Evolutionary conservation across 805 yeast species (phyloP).

Genomic region (Sugiyamaella floridensis): DNA sequence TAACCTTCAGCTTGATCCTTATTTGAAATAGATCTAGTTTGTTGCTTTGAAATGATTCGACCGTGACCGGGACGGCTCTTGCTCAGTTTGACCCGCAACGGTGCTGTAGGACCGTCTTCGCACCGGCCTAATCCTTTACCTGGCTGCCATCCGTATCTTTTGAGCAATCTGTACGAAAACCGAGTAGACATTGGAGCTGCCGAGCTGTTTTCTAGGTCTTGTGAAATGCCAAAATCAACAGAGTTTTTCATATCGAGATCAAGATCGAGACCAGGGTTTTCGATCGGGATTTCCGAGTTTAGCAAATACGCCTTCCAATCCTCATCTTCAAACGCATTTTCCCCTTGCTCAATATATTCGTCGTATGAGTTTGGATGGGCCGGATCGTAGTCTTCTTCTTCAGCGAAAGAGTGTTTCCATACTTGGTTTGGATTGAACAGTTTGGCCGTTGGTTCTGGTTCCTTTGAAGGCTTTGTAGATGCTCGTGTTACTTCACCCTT

Average conservation of each 20-base stretch:
- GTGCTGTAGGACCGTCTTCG: constrained; percentile 9
- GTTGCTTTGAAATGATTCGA: constrained; percentile 6
- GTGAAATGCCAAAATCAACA: not conserved
- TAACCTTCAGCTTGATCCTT: not conserved
- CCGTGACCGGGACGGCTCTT: constrained; percentile 14
- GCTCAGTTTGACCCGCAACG: constrained; percentile 6
- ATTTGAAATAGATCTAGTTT: not conserved
- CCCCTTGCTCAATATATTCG: constrained; percentile 9
- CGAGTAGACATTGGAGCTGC: not conserved
- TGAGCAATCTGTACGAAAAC: constrained; percentile 7
- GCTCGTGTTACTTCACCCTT: not conserved
- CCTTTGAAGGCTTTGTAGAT: not conserved
- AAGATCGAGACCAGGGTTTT: not conserved
- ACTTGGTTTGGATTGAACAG: not conserved
- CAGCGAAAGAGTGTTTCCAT: not conserved
- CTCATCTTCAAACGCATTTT: constrained; percentile 9
- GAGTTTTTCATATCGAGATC: not conserved
- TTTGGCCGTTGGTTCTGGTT: not conserved
- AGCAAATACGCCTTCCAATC: constrained; percentile 16
- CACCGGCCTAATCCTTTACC: constrained; percentile 16
- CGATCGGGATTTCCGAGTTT: not conserved
- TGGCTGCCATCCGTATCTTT: constrained; percentile 19
- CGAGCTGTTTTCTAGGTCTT: not conserved
- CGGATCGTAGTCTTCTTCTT: constrained; percentile 14
- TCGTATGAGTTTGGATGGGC: constrained; percentile 10